Evolutionary conservation across 768 basidiomycete genomes (phyloP).

Genomic region (Leucogyrophana mollusca): DNA sequence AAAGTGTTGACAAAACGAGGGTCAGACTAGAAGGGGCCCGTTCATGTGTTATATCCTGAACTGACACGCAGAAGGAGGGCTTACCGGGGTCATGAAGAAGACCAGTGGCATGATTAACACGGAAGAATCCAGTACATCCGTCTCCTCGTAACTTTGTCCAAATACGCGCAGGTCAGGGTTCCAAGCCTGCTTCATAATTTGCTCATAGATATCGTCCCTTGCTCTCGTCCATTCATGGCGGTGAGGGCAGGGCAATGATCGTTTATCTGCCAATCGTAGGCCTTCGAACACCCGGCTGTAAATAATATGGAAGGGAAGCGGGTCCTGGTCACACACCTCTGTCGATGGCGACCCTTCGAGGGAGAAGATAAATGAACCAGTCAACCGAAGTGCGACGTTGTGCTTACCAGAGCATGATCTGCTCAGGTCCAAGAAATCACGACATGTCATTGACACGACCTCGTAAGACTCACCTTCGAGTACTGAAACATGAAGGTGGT

Average conservation of each 20-base stretch:
- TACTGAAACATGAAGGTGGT: too few relatives aligned
- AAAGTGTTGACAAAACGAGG: slow-evolving; percentile 87
- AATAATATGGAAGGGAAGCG: background rate
- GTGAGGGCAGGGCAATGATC: slow-evolving; percentile 83
- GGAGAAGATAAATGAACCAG: background rate
- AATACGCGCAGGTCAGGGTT: slow-evolving; percentile 68
- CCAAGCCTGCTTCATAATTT: slow-evolving; percentile 90
- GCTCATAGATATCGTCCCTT: slow-evolving; percentile 86
- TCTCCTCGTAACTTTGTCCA: slow-evolving; percentile 90
- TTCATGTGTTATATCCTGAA: background rate
- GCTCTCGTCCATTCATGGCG: slow-evolving; percentile 69
- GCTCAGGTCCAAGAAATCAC: slow-evolving; percentile 1
- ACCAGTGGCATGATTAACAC: slow-evolving; percentile 91
- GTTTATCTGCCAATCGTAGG: slow-evolving; percentile 90
- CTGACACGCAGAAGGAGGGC: slow-evolving; percentile 21
- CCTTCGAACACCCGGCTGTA: slow-evolving; percentile 35
- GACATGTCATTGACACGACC: slow-evolving; percentile 4
- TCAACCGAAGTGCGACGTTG: background rate
- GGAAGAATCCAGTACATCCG: slow-evolving; percentile 77
- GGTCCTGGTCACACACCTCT: slow-evolving; percentile 48
- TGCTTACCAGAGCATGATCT: slow-evolving; percentile 88
- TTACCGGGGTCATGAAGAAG: slow-evolving; percentile 83
- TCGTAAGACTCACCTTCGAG: slow-evolving; percentile 58
- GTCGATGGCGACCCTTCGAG: slow-evolving; percentile 95
- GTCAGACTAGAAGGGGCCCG: slow-evolving; percentile 58